Conservation (phyloP, 78 protist species). For the Chrysochromulina parva region DNA sequence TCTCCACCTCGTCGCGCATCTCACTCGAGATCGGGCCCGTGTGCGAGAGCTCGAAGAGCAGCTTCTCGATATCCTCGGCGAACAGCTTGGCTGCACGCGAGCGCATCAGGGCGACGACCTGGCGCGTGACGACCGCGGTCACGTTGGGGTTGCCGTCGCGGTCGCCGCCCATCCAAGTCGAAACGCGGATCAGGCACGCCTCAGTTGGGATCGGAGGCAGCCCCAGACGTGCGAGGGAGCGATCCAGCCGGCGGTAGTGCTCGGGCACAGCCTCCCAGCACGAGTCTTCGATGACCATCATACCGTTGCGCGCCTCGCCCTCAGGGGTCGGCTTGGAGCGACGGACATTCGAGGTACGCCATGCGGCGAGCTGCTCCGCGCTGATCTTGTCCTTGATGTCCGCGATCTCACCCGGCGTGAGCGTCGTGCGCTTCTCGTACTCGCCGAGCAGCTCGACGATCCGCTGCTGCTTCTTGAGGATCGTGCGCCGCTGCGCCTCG, state of each 20-base stretch:
- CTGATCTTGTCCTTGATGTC: slow-evolving; percentile 33
- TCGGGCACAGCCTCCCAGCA: slow-evolving; percentile 67
- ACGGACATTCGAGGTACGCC: slow-evolving; percentile 68
- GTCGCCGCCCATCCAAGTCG: slow-evolving; percentile 82
- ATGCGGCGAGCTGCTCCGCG: slow-evolving; percentile 19
- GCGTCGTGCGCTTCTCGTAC: slow-evolving; percentile 1
- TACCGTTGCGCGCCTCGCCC: slow-evolving; percentile 71
- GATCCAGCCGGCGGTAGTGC: slow-evolving; percentile 46
- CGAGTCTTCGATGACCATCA: slow-evolving; percentile 45
- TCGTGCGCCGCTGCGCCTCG: slow-evolving; percentile 69
- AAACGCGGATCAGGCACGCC: slow-evolving; percentile 30
- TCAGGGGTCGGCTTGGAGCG: slow-evolving; percentile 54
- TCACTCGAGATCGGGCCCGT: background rate
- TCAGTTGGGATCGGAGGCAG: slow-evolving; percentile 46
- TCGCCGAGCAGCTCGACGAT: slow-evolving; percentile 37
- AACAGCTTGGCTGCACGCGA: slow-evolving; percentile 58
- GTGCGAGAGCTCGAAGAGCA: slow-evolving; percentile 65
- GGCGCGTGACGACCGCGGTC: slow-evolving; percentile 52
- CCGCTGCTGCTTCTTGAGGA: slow-evolving; percentile 43
- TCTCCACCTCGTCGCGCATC: slow-evolving; percentile 41
- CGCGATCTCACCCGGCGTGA: slow-evolving; percentile 38
- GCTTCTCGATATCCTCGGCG: slow-evolving; percentile 54
- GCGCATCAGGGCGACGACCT: slow-evolving; percentile 39
- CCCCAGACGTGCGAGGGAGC: background rate
- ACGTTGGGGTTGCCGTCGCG: slow-evolving; percentile 84